These are phyloP conservation scores for Picochlorum sp. DNA, from an alignment of 139 green algal species.

Conservation along the genomic window DNA sequence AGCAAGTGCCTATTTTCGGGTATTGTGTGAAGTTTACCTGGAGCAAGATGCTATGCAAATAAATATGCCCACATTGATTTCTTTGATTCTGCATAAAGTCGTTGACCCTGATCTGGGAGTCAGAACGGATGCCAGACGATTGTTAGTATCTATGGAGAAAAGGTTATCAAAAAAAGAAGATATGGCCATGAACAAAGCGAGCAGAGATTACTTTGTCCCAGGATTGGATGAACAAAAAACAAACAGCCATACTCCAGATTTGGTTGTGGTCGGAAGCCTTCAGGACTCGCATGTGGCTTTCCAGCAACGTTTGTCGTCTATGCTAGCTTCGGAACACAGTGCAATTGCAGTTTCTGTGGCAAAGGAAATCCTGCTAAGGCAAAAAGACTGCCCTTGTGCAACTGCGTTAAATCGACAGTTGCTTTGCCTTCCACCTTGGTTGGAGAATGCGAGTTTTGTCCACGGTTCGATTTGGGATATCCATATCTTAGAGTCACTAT, in stretches of 20 bases:
- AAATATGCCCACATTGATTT: constrained; percentile 41
- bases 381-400: constrained; percentile 7
- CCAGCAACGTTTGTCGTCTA: constrained; percentile 63
- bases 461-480: constrained; percentile 52
- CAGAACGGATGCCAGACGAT: constrained; percentile 67
- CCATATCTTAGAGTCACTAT: constrained; percentile 20
- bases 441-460: constrained; percentile 68
- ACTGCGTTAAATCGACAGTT: constrained; percentile 34
- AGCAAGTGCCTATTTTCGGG: constrained; percentile 60
- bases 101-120: constrained; percentile 60
- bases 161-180: constrained; percentile 43
- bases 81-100: constrained; percentile 87
- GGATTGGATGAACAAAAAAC: not conserved
- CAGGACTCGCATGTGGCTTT: constrained; percentile 78
- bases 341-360: constrained; percentile 68
- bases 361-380: constrained; percentile 64
- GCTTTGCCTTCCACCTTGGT: constrained; percentile 74
- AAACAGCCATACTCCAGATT: not conserved
- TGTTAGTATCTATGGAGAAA: constrained; percentile 63
- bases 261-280: constrained; percentile 52
- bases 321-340: constrained; percentile 63
- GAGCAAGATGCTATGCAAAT: constrained; percentile 45
- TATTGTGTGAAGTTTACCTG: constrained; percentile 3
- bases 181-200: not conserved
- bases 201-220: not conserved